Conservation (phyloP, 768 basidiomycete genomes). For the Panaeolus papilionaceus region DNA sequence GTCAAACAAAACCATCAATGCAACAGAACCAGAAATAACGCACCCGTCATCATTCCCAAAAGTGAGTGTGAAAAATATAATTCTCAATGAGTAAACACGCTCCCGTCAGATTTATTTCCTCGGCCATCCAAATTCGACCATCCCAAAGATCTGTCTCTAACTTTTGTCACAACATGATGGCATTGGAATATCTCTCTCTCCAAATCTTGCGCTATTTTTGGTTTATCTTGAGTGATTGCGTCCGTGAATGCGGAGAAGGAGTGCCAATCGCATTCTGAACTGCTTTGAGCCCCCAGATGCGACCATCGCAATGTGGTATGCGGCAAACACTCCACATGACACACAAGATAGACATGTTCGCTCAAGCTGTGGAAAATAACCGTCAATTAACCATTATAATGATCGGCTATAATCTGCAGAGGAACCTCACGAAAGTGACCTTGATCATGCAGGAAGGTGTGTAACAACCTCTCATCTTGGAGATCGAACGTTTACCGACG, state of each 20-base stretch:
- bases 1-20: neutral
- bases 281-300: neutral
- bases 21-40: constrained; percentile 9
- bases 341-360: constrained; percentile 9
- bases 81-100: neutral
- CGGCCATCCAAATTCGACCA: neutral
- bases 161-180: neutral
- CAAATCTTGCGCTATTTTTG: constrained; percentile 9
- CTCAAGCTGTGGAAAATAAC: neutral
- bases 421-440: neutral
- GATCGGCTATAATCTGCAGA: neutral
- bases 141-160: neutral
- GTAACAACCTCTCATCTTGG: neutral
- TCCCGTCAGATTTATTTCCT: constrained; percentile 9
- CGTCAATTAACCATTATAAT: neutral
- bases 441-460: neutral
- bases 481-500: constrained; percentile 6
- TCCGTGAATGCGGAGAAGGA: neutral
- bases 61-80: constrained; percentile 7
- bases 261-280: constrained; percentile 4
- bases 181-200: neutral
- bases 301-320: neutral
- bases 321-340: constrained; percentile 8
- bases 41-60: constrained; percentile 3
- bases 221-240: constrained; percentile 1